Base-by-base conservation (phyloP, 2,329 filamentous ascomycete genomes). In the Sporothrix humicola region DNA sequence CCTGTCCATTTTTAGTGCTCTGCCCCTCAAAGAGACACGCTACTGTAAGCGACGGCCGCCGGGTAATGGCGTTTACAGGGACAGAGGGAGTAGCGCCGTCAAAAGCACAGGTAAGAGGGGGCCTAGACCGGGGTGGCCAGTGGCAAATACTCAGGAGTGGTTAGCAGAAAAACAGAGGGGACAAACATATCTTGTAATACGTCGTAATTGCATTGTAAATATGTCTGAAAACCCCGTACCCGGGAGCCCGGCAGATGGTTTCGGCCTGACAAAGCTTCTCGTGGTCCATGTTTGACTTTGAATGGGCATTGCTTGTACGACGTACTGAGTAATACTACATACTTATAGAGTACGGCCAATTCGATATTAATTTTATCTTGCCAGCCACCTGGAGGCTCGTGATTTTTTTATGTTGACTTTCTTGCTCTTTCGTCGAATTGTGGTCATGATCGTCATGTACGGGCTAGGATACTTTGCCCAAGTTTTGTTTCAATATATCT, bases 11-110 rank as follows among this genome's bases (percentile, higher is more conserved):
- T 46, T 13, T 26, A 48, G 61, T 65, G 42, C 61, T 52, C 44
- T n/a, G 23, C 23, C 44, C 56, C 46, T 23, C 8, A 20, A 26
- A 44, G 42, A 68, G 46, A 31, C 17, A 15, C 65, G 3, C 65
- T 68, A 68, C 46, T 68, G 63, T 68, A 68, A 68, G 46, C 65
- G 66, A 54, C 17, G 66, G 26, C 17, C 48, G 26, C 66, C 66
- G 48, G 48, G 17, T 69, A 42, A 69, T 54, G 17, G 66, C 48
- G 48, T 69, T 23, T 26, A 48, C 61, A 65, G 20, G 59, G 59
- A 63, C 15, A 48, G 42, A 65, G 20, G 59, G 59, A 63, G 59
- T 44, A 44, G 59, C 59, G 59, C 59, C 37, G 10, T 20, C 31
- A 37, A 37, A 37, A 37, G 31, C 31, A 37, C 4, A 37, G 31